Percentiles rank a stretch among this genome's conserved stretches.
Evolutionary conservation across 2,329 filamentous ascomycete genomes (phyloP).

Genomic region (Apiospora koreana): DNA sequence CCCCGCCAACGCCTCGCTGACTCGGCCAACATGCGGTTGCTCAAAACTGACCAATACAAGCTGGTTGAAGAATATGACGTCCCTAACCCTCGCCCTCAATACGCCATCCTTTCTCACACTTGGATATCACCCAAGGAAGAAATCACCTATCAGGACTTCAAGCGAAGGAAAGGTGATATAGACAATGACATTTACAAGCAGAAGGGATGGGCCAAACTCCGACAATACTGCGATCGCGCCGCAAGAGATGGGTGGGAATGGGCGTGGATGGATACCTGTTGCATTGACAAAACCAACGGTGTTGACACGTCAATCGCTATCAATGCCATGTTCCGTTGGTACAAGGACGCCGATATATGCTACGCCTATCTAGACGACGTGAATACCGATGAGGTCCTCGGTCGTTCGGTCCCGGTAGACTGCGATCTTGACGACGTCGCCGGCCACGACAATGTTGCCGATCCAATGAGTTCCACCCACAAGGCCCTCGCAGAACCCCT

Average conservation of each 20-base stretch:
- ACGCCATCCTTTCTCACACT: constrained; percentile 20
- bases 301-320: constrained; percentile 14
- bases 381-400: neutral
- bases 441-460: constrained; percentile 8
- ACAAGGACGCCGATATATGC: constrained; percentile 15
- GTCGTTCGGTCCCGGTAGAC: neutral
- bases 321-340: constrained; percentile 20
- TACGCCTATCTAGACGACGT: constrained; percentile 18
- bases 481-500: neutral
- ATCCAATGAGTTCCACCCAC: neutral
- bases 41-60: neutral
- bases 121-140: constrained; percentile 16
- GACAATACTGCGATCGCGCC: constrained; percentile 17
- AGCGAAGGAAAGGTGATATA: constrained; percentile 15
- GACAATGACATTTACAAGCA: constrained; percentile 17
- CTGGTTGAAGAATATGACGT: neutral
- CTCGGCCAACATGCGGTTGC: neutral
- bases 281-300: constrained; percentile 18
- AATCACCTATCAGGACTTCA: constrained; percentile 19
- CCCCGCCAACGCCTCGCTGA: neutral
- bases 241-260: constrained; percentile 17
- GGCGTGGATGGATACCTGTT: constrained; percentile 19
- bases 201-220: constrained; percentile 19
- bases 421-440: constrained; percentile 10
- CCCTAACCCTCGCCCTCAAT: neutral